Evolutionary conservation across 208 protist genomes (phyloP).

Genomic region (Wallacemonas sp.): DNA sequence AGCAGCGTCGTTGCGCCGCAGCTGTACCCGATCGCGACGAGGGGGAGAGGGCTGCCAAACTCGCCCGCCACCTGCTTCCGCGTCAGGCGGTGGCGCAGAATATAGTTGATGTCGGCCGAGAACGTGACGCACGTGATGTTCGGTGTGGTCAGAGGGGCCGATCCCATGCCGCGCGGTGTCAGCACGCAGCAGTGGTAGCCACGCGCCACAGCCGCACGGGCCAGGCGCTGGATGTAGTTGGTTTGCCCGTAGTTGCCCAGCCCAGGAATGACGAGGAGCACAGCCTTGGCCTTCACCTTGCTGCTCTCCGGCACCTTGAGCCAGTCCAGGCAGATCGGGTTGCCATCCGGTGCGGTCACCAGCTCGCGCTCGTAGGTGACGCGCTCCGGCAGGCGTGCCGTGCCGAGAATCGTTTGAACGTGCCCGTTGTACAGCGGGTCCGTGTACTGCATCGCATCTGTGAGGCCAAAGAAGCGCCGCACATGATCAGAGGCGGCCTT

Average conservation of each 20-base stretch:
- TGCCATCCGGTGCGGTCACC: conserved; percentile 42
- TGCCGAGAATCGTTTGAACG: conserved; percentile 55
- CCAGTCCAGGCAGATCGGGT: conserved; percentile 68
- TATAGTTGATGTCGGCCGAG: conserved; percentile 35
- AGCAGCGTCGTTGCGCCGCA: conserved; percentile 34
- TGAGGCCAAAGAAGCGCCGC: conserved; percentile 37
- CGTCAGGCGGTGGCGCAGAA: conserved; percentile 30
- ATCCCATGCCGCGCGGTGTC: conserved; percentile 61
- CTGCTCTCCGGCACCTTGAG: conserved; percentile 17
- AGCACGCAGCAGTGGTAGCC: conserved; percentile 53
- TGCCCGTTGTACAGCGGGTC: conserved; percentile 57
- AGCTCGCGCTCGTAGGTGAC: conserved; percentile 49
- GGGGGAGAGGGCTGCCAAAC: conserved; percentile 28
- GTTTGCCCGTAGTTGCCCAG: conserved; percentile 46
- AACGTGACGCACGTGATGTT: conserved; percentile 46
- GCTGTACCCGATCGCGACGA: conserved; percentile 55
- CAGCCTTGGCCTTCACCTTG: conserved; percentile 24
- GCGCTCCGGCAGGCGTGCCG: conserved; percentile 18
- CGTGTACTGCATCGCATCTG: conserved; percentile 38
- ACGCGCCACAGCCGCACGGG: conserved; percentile 13
- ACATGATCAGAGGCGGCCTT: background rate
- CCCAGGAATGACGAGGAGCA: conserved; percentile 57
- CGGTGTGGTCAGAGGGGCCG: conserved; percentile 44
- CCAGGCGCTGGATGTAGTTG: conserved; percentile 39
- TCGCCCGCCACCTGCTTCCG: conserved; percentile 12